Evolutionary conservation across 495 filamentous ascomycete species (phyloP).

Genomic region (Amniculicola lignicola): DNA sequence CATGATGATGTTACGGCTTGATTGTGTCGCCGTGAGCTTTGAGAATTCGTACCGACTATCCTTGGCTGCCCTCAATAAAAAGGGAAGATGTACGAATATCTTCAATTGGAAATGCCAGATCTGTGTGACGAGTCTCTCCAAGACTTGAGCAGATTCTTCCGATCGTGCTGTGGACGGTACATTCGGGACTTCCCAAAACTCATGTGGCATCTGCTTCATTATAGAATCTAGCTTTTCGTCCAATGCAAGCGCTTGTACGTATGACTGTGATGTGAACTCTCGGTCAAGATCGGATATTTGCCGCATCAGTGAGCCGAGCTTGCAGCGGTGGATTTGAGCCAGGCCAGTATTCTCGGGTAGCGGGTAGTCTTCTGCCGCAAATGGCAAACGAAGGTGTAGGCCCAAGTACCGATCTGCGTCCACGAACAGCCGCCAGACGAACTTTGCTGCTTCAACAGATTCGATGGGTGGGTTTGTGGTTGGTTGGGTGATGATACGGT

Average conservation of each 20-base stretch:
- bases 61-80: conserved; percentile 14
- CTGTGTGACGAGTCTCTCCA: conserved; percentile 20
- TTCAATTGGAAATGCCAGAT: conserved; percentile 31
- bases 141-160: conserved; percentile 14
- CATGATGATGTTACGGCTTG: conserved; percentile 24
- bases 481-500: conserved; percentile 22
- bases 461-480: conserved; percentile 6
- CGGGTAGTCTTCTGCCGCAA: conserved; percentile 26
- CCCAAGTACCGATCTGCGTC: conserved; percentile 21
- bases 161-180: conserved; percentile 20
- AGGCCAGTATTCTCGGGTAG: background rate
- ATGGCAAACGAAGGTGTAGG: conserved; percentile 27
- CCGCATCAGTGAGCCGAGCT: conserved; percentile 4
- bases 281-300: conserved; percentile 19
- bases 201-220: conserved; percentile 18
- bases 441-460: conserved; percentile 14
- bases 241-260: conserved; percentile 19
- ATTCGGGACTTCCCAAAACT: conserved; percentile 28
- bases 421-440: conserved; percentile 18
- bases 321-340: conserved; percentile 8
- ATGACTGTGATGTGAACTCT: conserved; percentile 17
- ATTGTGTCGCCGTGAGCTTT: conserved; percentile 24
- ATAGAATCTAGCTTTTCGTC: conserved; percentile 27
- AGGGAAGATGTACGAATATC: conserved; percentile 27
- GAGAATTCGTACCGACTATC: conserved; percentile 29